phyloP scores from a whole-genome alignment of 2,329 filamentous ascomycete genomes.

The Phaeosphaeriaceae sp. region DNA sequence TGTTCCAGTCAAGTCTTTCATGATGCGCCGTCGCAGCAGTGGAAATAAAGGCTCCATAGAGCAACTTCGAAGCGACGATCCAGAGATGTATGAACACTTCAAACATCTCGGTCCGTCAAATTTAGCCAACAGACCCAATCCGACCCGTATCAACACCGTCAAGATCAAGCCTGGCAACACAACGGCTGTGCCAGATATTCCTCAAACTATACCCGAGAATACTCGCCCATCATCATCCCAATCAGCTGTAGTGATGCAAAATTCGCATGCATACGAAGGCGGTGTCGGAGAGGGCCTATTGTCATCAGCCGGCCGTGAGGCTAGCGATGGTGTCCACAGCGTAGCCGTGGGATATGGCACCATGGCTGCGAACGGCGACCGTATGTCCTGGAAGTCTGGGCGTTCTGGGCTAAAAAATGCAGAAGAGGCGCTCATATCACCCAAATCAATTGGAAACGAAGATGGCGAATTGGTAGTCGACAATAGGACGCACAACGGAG shows the following conservation, averaged over 20 bases:
- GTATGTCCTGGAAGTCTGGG: conserved; percentile 38
- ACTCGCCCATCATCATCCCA: conserved; percentile 32
- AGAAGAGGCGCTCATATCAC: conserved; percentile 31
- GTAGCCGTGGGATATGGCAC: conserved; percentile 56
- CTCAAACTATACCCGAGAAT: conserved; percentile 52
- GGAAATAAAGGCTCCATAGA: conserved; percentile 42
- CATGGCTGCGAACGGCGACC: conserved; percentile 39
- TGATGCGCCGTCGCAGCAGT: conserved; percentile 55
- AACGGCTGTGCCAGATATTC: conserved; percentile 65
- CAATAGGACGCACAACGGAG: conserved; percentile 14
- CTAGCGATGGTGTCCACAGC: conserved; percentile 70
- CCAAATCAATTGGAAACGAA: conserved; percentile 22
- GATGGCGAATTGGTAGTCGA: conserved; percentile 26
- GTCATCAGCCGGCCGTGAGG: conserved; percentile 61
- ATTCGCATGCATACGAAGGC: conserved; percentile 53
- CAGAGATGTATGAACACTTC: conserved; percentile 64
- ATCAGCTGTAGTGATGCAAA: conserved; percentile 17
- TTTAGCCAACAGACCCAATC: conserved; percentile 63
- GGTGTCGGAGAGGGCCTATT: conserved; percentile 63
- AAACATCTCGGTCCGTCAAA: conserved; percentile 71
- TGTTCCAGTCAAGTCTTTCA: conserved; percentile 46
- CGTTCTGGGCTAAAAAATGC: conserved; percentile 18
- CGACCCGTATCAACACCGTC: conserved; percentile 67
- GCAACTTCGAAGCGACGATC: conserved; percentile 58
- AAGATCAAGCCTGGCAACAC: conserved; percentile 68